Evolutionary conservation across 495 filamentous ascomycete species (phyloP).

Genomic region (Clohesyomyces aquaticus): DNA sequence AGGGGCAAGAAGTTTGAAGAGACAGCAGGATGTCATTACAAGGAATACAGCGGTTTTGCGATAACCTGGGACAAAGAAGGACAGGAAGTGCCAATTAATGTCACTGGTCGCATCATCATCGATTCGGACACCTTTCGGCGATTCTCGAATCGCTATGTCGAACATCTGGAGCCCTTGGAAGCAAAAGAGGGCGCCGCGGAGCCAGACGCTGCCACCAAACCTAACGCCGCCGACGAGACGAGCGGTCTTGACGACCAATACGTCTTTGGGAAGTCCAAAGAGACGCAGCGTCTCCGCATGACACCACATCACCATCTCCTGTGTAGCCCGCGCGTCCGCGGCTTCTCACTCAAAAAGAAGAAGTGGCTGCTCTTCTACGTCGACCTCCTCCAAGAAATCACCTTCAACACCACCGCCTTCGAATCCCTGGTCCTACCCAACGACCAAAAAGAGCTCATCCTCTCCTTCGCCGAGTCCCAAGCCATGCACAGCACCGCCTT

Average conservation of each 20-base stretch:
- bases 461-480: conserved; percentile 57
- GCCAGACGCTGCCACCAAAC: conserved; percentile 5
- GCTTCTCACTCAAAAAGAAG: conserved; percentile 54
- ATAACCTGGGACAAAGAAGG: conserved; percentile 41
- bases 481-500: conserved; percentile 49
- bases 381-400: conserved; percentile 48
- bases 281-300: conserved; percentile 36
- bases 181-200: conserved; percentile 38
- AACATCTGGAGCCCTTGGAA: conserved; percentile 41
- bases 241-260: conserved; percentile 30
- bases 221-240: conserved; percentile 27
- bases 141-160: conserved; percentile 46
- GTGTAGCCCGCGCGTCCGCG: conserved; percentile 44
- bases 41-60: conserved; percentile 59
- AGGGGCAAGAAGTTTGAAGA: conserved; percentile 46
- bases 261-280: conserved; percentile 43
- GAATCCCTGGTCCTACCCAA: conserved; percentile 51
- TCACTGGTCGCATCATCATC: conserved; percentile 60
- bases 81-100: conserved; percentile 50
- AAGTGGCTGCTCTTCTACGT: conserved; percentile 52
- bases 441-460: conserved; percentile 54
- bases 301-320: conserved; percentile 44
- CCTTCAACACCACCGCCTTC: conserved; percentile 50
- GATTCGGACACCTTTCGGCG: conserved; percentile 52
- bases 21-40: conserved; percentile 64